These are phyloP conservation scores for Trypethelium eluteriae DNA, from an alignment of 495 filamentous ascomycete species.

Conservation along the genomic window DNA sequence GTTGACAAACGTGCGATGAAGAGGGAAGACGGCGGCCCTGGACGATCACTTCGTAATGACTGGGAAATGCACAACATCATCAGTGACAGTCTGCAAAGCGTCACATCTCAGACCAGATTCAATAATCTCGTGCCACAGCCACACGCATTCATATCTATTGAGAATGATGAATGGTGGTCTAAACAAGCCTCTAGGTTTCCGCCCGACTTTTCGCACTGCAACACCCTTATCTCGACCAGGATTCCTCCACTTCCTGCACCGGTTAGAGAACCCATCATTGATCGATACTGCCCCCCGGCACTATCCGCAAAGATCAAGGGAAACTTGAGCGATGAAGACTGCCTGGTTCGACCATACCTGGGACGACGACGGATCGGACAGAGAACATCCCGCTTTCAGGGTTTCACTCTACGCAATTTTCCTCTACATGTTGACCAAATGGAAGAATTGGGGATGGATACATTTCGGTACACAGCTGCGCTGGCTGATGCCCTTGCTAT, in stretches of 20 bases:
- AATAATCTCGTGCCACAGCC: neutral
- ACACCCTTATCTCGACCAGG: slow-evolving; percentile 19
- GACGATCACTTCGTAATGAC: slow-evolving; percentile 23
- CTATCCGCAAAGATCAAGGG: slow-evolving; percentile 10
- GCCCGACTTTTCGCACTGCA: slow-evolving; percentile 14
- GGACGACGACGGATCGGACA: slow-evolving; percentile 16
- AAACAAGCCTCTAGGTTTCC: slow-evolving; percentile 11
- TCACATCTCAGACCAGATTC: neutral
- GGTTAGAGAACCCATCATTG: slow-evolving; percentile 20
- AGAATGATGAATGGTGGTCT: slow-evolving; percentile 18
- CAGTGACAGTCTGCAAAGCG: slow-evolving; percentile 7
- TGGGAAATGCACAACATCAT: slow-evolving; percentile 19
- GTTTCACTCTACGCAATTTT: slow-evolving; percentile 26
- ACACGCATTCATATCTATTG: slow-evolving; percentile 12
- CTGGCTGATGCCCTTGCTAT: slow-evolving; percentile 31
- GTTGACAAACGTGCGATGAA: slow-evolving; percentile 13
- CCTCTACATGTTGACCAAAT: slow-evolving; percentile 25
- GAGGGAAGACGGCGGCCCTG: slow-evolving; percentile 24
- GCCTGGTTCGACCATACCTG: slow-evolving; percentile 27
- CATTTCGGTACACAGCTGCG: slow-evolving; percentile 10
- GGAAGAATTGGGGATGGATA: slow-evolving; percentile 20
- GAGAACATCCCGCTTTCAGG: slow-evolving; percentile 18
- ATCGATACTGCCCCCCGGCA: slow-evolving; percentile 21
- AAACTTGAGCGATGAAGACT: slow-evolving; percentile 22
- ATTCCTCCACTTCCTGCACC: slow-evolving; percentile 20